A percentile compares a stretch with the other conserved stretches of the same genome.
Evolutionary conservation across 1,139 yeast genomes (phyloP).

Genomic region (Scheffersomyces segobiensis): DNA sequence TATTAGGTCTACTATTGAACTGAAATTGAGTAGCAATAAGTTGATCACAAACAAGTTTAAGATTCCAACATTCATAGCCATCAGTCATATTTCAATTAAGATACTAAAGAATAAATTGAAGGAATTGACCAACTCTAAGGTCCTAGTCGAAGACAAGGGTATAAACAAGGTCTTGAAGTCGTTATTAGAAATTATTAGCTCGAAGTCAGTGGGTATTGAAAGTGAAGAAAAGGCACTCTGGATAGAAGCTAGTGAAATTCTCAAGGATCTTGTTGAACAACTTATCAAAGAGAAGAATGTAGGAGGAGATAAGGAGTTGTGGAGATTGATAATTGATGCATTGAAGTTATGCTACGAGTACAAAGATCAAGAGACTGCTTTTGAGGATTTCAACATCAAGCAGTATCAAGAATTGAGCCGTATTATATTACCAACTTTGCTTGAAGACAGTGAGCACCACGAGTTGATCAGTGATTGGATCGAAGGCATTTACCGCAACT

Average conservation of each 20-base stretch:
- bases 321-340: slow-evolving; percentile 48
- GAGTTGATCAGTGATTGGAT: slow-evolving; percentile 44
- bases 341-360: slow-evolving; percentile 41
- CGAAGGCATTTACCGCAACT: slow-evolving; percentile 27
- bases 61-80: slow-evolving; percentile 67
- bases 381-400: slow-evolving; percentile 50
- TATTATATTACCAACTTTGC: slow-evolving; percentile 41
- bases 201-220: slow-evolving; percentile 37
- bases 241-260: slow-evolving; percentile 41
- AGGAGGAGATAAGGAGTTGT: slow-evolving; percentile 29
- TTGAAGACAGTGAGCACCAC: slow-evolving; percentile 22
- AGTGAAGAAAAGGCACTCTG: slow-evolving; percentile 35
- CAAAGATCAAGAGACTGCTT: slow-evolving; percentile 22
- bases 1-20: slow-evolving; percentile 53
- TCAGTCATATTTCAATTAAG: slow-evolving; percentile 53
- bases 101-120: slow-evolving; percentile 39
- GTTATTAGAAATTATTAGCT: slow-evolving; percentile 16
- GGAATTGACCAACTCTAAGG: slow-evolving; percentile 26
- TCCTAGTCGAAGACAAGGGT: slow-evolving; percentile 48
- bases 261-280: slow-evolving; percentile 22
- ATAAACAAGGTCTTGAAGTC: slow-evolving; percentile 27
- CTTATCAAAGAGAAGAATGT: slow-evolving; percentile 16
- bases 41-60: slow-evolving; percentile 34
- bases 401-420: slow-evolving; percentile 47
- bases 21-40: slow-evolving; percentile 26